phyloP scores from a whole-genome alignment of 139 green algal genomes.

The Picochlorum sp. region DNA sequence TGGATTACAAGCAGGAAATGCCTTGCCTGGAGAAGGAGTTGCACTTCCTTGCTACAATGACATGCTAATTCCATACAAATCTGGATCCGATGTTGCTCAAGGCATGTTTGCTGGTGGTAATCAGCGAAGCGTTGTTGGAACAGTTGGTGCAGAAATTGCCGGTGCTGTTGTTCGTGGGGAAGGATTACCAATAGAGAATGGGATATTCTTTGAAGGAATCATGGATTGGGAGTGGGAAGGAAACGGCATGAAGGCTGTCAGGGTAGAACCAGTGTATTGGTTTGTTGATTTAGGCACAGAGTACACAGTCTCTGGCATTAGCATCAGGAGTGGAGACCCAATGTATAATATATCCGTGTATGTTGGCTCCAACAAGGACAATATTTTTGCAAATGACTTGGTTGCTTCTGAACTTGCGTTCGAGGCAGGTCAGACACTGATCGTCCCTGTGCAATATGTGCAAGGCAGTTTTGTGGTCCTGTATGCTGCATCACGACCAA shows the following conservation, averaged over 20 bases:
- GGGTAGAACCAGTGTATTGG: conserved; percentile 24
- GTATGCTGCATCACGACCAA: conserved; percentile 4
- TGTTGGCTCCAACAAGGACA: conserved; percentile 13
- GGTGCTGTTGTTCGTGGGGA: conserved; percentile 13
- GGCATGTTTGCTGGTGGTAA: conserved; percentile 18
- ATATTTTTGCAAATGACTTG: conserved; percentile 10
- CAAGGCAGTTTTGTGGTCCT: conserved; percentile 23
- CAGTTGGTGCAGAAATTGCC: conserved; percentile 6
- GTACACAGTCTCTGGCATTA: conserved; percentile 6
- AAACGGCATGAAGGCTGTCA: background rate
- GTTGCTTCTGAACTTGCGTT: conserved; percentile 10
- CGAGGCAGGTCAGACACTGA: conserved; percentile 8
- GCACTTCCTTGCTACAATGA: conserved; percentile 22
- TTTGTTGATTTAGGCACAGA: conserved; percentile 16
- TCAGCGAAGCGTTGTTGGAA: conserved; percentile 7
- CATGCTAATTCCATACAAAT: no score
- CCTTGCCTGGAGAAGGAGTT: background rate
- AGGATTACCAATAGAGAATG: background rate
- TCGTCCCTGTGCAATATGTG: background rate
- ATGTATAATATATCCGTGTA: conserved; percentile 16
- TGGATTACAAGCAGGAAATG: background rate
- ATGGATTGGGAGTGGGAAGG: background rate
- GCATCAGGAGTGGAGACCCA: conserved; percentile 11
- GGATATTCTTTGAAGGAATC: conserved; percentile 1
- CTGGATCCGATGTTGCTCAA: background rate